A percentile compares a stretch with the other conserved stretches of the same genome.
Conservation (phyloP, 805 yeast genomes). For the Komagataella pseudopastoris region DNA sequence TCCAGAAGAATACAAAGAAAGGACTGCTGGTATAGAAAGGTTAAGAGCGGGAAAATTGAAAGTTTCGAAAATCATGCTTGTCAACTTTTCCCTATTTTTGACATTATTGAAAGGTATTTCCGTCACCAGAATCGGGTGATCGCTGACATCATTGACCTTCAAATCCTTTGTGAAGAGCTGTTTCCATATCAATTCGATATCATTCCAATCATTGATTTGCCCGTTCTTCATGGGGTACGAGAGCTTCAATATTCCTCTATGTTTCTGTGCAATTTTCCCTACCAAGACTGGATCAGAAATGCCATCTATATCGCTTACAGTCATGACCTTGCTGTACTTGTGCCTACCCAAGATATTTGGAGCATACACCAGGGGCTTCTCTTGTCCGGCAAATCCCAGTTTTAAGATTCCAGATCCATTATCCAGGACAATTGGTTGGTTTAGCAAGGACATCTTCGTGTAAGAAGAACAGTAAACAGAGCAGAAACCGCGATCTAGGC, state of each 20-base stretch:
- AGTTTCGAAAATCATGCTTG: constrained; percentile 58
- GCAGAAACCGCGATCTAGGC: not conserved
- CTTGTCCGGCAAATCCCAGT: constrained; percentile 91
- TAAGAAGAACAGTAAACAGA: not conserved
- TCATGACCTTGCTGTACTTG: constrained; percentile 74
- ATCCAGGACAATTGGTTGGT: constrained; percentile 70
- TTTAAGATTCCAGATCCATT: constrained; percentile 78
- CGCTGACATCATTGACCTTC: constrained; percentile 42
- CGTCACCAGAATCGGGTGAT: constrained; percentile 78
- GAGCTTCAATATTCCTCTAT: constrained; percentile 64
- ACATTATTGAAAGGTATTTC: constrained; percentile 81
- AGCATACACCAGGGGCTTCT: constrained; percentile 53
- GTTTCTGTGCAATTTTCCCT: constrained; percentile 62
- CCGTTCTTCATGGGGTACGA: constrained; percentile 74
- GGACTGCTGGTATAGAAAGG: constrained; percentile 61
- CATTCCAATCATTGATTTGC: constrained; percentile 67
- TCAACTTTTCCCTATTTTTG: constrained; percentile 41
- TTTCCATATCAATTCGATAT: constrained; percentile 76
- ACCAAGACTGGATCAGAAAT: constrained; percentile 25
- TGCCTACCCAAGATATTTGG: constrained; percentile 56
- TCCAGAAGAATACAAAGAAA: constrained; percentile 79
- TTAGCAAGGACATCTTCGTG: constrained; percentile 19
- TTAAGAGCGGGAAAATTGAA: constrained; percentile 70
- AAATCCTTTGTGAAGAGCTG: constrained; percentile 46
- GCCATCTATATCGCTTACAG: constrained; percentile 17